Evolutionary conservation across 805 yeast species (phyloP).

Genomic region (Teunomyces aglyptinius): DNA sequence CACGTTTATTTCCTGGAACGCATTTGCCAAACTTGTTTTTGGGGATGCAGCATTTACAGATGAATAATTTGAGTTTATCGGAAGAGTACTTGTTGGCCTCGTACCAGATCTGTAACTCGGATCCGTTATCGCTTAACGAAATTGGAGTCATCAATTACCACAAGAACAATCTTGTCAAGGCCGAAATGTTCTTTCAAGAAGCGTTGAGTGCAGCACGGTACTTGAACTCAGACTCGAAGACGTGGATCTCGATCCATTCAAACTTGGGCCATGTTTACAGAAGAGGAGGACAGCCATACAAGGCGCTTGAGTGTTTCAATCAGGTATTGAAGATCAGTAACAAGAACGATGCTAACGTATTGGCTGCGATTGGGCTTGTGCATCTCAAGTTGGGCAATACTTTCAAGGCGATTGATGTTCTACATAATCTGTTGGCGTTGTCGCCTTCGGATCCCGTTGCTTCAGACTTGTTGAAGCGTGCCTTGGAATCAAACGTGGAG

Average conservation of each 20-base stretch:
- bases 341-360: constrained; percentile 65
- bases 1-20: constrained; percentile 84
- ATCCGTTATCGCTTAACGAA: constrained; percentile 87
- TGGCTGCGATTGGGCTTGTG: constrained; percentile 82
- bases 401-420: constrained; percentile 65
- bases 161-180: constrained; percentile 59
- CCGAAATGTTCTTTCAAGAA: constrained; percentile 66
- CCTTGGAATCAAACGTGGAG: constrained; percentile 58
- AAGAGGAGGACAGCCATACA: constrained; percentile 55
- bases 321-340: constrained; percentile 69
- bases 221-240: constrained; percentile 73
- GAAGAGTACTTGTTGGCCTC: constrained; percentile 82
- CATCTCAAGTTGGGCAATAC: constrained; percentile 66
- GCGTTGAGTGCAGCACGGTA: constrained; percentile 70
- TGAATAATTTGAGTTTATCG: constrained; percentile 78
- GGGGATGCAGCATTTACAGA: constrained; percentile 94
- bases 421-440: constrained; percentile 80
- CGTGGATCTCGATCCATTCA: constrained; percentile 81
- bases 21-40: constrained; percentile 86
- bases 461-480: constrained; percentile 73
- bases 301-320: constrained; percentile 72
- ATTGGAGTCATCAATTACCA: constrained; percentile 90
- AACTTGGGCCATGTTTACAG: constrained; percentile 89
- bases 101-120: constrained; percentile 73
- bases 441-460: constrained; percentile 83